These are phyloP conservation scores for Fusarium haematococcum DNA, from an alignment of 2,329 filamentous ascomycete genomes.

Conservation along the genomic window DNA sequence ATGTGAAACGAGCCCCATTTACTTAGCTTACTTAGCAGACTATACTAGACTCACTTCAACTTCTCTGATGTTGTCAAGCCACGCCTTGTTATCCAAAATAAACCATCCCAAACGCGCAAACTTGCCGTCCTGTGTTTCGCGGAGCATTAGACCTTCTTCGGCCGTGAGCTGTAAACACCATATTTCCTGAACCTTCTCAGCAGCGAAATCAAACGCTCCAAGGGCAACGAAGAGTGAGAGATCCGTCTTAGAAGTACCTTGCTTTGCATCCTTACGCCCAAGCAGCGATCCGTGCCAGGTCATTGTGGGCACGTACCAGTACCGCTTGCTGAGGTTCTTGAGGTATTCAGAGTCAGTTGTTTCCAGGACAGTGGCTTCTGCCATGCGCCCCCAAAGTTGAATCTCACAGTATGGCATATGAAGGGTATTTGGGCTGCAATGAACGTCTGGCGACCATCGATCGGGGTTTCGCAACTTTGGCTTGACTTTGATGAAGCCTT, in stretches of 20 bases:
- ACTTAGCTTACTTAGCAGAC: not conserved
- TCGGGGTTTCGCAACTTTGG: not conserved
- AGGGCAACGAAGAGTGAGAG: not conserved
- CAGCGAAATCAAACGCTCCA: constrained; percentile 7
- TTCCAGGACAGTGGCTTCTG: not conserved
- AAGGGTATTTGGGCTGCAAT: not conserved
- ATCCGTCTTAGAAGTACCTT: not conserved
- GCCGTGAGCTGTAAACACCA: constrained; percentile 6
- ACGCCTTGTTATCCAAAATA: not conserved
- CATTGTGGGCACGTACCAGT: not conserved
- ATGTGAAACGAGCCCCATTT: not conserved
- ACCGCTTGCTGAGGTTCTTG: not conserved
- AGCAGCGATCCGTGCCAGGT: not conserved
- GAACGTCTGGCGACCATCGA: not conserved
- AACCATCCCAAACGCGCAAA: constrained; percentile 12
- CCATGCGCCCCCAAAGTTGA: not conserved
- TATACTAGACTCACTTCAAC: not conserved
- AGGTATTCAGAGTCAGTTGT: not conserved
- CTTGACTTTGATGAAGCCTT: not conserved
- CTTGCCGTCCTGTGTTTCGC: not conserved
- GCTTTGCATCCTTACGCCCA: not conserved
- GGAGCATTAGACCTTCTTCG: constrained; percentile 7
- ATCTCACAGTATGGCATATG: constrained; percentile 25
- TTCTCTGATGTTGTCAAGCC: not conserved
- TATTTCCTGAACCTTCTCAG: not conserved